Evolutionary conservation across 306 rosid genomes (phyloP), one percentile per base, ranked within the genome.

Genomic region (Hippophae gyantsensis): DNA sequence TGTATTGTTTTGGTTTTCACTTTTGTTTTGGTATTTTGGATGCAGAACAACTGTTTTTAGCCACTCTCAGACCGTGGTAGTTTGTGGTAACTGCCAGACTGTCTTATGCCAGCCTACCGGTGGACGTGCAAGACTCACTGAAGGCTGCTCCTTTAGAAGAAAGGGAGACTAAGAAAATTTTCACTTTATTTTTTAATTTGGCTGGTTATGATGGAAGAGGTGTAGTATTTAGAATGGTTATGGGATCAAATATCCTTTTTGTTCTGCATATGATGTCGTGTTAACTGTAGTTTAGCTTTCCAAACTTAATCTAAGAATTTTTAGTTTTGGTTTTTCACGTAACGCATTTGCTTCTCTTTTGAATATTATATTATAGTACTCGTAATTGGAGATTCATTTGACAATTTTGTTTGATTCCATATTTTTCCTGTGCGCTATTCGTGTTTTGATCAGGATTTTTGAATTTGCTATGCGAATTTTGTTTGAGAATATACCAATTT

Each of bases 91-190:
- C 57, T 79, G 81, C 73, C 84, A 75, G 66, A 71, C 78, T 0
- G 81, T 79, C 9, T 55, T 79, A 51, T 79, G 84, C 75, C 84
- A 79, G 59, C 84, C 84, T 0, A 72, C 81, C 0, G 78, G 84
- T 41, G 84, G 84, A 25, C 64, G 75, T 5, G 84, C 81, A 6
- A 68, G 81, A 40, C 75, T 79, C 43, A 79, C 78, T 0, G 84
- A 79, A 62, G 84, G 84, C 1, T 71, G 78, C 78, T 79, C 81
- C 56, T 79, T 79, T 49, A 48, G 81, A 10, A 71, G 60, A 64
- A 75, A 79, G 73, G 72, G 75, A 7, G 84, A 79, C 45, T 79
- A 43, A 44, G 7, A 13, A 1, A 5, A 10, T 6, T 13, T 23
- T 23, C 42, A 10, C n/a, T n/a, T 46, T 38, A 8, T 42, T 27